phyloP scores from a whole-genome alignment of 2,329 filamentous ascomycete genomes.

The Apiospora pterosperma region DNA sequence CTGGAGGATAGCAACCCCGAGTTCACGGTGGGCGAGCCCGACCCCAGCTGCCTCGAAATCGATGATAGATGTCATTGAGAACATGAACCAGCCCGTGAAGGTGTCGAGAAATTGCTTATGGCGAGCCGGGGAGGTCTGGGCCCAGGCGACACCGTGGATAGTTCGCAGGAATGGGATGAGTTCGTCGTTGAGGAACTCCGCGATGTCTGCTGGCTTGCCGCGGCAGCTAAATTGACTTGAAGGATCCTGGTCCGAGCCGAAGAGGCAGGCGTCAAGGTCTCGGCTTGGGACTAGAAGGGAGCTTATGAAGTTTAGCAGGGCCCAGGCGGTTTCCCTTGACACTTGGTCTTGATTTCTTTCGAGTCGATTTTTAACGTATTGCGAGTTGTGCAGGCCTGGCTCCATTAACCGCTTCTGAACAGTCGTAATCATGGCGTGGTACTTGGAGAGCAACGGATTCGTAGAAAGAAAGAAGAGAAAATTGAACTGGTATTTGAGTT shows the following conservation, averaged over 20 bases:
- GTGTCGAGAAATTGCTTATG: background rate
- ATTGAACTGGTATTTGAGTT: background rate
- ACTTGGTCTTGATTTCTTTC: background rate
- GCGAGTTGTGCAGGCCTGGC: no score
- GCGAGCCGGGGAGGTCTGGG: background rate
- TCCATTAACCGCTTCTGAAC: background rate
- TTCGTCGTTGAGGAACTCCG: background rate
- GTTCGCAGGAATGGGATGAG: background rate
- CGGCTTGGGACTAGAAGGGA: background rate
- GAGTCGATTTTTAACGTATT: no score
- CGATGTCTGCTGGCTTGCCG: background rate
- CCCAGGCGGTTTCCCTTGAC: background rate
- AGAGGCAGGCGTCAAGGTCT: background rate
- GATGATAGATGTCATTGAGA: background rate
- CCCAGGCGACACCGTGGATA: background rate
- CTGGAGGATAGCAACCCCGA: background rate
- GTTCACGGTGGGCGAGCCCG: background rate
- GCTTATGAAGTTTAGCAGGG: background rate
- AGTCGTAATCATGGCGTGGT: background rate
- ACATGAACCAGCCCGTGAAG: background rate
- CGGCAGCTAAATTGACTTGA: background rate
- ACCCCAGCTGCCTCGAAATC: background rate
- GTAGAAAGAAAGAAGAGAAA: background rate
- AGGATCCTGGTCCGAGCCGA: background rate
- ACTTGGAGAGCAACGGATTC: background rate